Conservation (phyloP, 2,329 filamentous ascomycete genomes). For the Arthroderma sp. region DNA sequence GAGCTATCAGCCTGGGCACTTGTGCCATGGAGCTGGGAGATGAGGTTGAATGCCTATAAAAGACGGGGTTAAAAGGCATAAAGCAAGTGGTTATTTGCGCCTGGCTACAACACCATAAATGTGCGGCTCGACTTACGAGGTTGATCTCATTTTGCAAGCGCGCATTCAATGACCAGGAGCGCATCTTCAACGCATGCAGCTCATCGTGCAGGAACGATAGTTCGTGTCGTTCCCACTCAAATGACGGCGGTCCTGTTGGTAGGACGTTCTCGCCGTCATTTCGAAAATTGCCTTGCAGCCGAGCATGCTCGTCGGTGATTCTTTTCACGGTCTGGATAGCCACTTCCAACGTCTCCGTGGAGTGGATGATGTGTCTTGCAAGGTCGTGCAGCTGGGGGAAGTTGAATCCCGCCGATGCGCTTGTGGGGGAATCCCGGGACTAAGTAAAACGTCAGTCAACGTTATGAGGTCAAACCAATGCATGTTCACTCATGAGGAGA, state of each 20-base stretch:
- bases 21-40: conserved; percentile 22
- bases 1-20: conserved; percentile 19
- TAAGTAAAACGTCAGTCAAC: neutral
- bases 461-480: no score
- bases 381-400: conserved; percentile 24
- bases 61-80: conserved; percentile 3
- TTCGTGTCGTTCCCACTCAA: conserved; percentile 11
- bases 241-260: neutral
- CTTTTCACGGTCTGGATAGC: conserved; percentile 20
- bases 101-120: no score
- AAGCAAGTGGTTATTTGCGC: neutral
- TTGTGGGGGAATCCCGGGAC: neutral
- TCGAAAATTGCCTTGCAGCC: conserved; percentile 10
- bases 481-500: neutral
- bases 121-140: conserved; percentile 19
- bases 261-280: conserved; percentile 2
- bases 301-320: conserved; percentile 17
- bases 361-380: conserved; percentile 24
- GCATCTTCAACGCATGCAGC: conserved; percentile 20
- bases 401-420: conserved; percentile 7
- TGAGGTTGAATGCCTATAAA: conserved; percentile 23
- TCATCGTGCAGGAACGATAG: conserved; percentile 18
- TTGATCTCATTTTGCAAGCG: conserved; percentile 27
- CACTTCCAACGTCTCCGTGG: conserved; percentile 24
- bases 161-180: conserved; percentile 21